Base-by-base conservation (phyloP, 2,329 filamentous ascomycete genomes). In the Didymella sp. region DNA sequence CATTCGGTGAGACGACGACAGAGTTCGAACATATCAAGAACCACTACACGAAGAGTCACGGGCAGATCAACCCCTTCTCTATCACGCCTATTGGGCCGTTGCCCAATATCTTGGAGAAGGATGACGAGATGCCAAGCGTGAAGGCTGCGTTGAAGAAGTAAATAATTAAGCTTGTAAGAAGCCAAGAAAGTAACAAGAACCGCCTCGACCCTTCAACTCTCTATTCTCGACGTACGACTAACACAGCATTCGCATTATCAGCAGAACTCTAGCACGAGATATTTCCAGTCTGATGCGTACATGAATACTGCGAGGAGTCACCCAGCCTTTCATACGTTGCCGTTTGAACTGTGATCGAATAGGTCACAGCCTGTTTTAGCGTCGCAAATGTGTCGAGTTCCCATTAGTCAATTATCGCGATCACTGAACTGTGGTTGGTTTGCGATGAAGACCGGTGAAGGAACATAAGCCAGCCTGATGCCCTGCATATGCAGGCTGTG, bases 11-110 rank as follows among this genome's bases (percentile, higher is more conserved):
- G 48, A 95, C 92, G 59, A 95, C 92, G 59, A 96, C 93, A 21
- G 85, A 97, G 76, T 96, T 96, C 75, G 86, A 96, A 76, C 95
- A 99, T 79, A 98, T 98, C 80, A 97, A 96, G 85, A 89, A 84
- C 41, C 86, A 89, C 68, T 89, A 89, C 72, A 88, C 86, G 2
- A 86, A 85, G 79, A 86, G 83, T 62, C 86, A 88, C 74, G 78
- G 74, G 63, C 86, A 88, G 76, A 88, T 89, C 66, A 89, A 89
- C 71, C 84, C 72, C 43, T 83, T 82, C 73, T 80, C 82, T 35
- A 96, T 99, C 72, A 94, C 92, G 22, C 93, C 94, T 1, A 73
- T 96, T 15, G 94, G 94, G 0, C 94, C 95, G 5, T 67, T 92
- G 70, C 93, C 93, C 35, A 84, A 96, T 78, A 89, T 99, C 60